These are phyloP conservation scores for Diplogelasinospora grovesii DNA, from an alignment of 495 filamentous ascomycete species.

Conservation along the genomic window DNA sequence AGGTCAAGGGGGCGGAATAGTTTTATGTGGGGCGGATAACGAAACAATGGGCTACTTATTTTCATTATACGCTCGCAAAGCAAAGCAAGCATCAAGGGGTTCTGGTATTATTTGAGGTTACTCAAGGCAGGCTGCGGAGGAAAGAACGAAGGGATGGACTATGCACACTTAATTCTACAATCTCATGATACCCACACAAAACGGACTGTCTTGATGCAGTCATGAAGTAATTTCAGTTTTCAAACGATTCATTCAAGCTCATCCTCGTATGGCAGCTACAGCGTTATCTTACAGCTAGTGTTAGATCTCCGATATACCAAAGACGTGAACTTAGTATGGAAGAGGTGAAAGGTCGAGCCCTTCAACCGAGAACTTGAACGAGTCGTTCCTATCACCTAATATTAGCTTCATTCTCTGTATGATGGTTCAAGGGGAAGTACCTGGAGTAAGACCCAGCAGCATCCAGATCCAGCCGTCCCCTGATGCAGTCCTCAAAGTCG, in stretches of 20 bases:
- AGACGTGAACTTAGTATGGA: slow-evolving; percentile 41
- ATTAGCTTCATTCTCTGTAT: not conserved
- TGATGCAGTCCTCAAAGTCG: slow-evolving; percentile 46
- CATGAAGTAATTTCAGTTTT: not conserved
- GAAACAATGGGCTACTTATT: too few relatives aligned
- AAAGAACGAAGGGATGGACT: not conserved
- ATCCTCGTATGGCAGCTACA: too few relatives aligned
- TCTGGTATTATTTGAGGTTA: too few relatives aligned
- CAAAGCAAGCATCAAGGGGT: too few relatives aligned
- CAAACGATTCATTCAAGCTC: too few relatives aligned
- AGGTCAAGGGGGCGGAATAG: too few relatives aligned
- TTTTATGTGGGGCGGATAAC: too few relatives aligned
- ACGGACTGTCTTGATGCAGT: too few relatives aligned
- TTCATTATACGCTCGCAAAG: too few relatives aligned
- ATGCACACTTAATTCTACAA: not conserved
- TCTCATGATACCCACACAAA: slow-evolving; percentile 1
- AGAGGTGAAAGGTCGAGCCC: slow-evolving; percentile 68
- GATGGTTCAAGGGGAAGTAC: slow-evolving; percentile 9
- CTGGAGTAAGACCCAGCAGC: slow-evolving; percentile 72
- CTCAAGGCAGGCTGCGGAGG: slow-evolving; percentile 2
- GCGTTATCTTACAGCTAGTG: not conserved
- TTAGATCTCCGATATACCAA: not conserved
- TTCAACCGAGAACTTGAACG: slow-evolving; percentile 70
- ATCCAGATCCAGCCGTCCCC: slow-evolving; percentile 56
- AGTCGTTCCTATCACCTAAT: slow-evolving; percentile 51